Evolutionary conservation across 495 filamentous ascomycete species (phyloP).

Genomic region (Neurospora pannonica): DNA sequence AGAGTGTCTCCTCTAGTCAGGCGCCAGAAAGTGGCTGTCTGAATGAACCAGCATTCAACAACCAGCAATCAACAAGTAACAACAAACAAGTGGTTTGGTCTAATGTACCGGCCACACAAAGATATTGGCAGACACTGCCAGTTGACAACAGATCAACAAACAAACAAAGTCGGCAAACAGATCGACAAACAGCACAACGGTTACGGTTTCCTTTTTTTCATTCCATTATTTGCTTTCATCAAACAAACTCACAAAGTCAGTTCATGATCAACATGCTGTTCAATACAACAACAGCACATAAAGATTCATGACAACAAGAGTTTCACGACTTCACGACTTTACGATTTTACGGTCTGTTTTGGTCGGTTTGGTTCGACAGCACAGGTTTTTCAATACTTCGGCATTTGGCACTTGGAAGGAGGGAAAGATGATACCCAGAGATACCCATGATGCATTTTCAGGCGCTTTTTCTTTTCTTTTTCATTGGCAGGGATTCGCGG

Average conservation of each 20-base stretch:
- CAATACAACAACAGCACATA: background rate
- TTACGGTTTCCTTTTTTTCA: background rate
- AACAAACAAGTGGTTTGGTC: background rate
- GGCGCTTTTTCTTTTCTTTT: background rate
- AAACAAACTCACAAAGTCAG: background rate
- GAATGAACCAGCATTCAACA: background rate
- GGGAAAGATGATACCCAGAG: background rate
- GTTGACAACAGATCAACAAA: background rate
- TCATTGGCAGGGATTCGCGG: background rate
- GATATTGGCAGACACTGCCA: background rate
- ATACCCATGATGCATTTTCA: background rate
- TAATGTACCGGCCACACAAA: background rate
- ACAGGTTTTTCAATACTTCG: background rate
- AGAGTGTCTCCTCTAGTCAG: background rate
- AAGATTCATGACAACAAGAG: background rate
- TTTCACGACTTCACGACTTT: too few relatives aligned
- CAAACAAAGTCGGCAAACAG: background rate
- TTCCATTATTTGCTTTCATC: background rate
- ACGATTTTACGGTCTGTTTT: too few relatives aligned
- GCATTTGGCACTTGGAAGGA: background rate
- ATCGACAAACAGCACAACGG: background rate
- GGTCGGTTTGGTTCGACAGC: background rate
- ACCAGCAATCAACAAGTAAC: background rate
- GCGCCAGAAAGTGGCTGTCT: background rate
- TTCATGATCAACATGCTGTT: background rate